A percentile compares a stretch with the other conserved stretches of the same genome.
Evolutionary conservation across 805 yeast genomes (phyloP).

Genomic region (Candida ortonii): DNA sequence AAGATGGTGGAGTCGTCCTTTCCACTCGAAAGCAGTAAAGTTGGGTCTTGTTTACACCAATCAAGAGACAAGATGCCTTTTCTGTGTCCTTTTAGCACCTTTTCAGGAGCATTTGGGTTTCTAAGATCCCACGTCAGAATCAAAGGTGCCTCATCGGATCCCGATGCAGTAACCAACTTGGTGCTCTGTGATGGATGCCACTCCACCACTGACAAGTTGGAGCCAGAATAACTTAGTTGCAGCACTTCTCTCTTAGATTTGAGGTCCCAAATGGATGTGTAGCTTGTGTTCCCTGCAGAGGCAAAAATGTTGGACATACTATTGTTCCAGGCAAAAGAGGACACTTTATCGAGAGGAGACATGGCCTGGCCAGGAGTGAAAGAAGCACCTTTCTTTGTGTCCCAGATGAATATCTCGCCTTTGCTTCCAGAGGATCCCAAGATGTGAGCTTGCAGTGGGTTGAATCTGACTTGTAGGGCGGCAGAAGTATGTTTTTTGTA

Average conservation of each 20-base stretch:
- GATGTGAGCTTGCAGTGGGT: slow-evolving; percentile 65
- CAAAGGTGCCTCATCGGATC: slow-evolving; percentile 73
- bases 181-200: slow-evolving; percentile 96
- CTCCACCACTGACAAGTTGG: slow-evolving; percentile 75
- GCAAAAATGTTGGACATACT: slow-evolving; percentile 84
- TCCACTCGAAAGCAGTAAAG: slow-evolving; percentile 82
- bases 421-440: slow-evolving; percentile 85
- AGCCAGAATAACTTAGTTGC: slow-evolving; percentile 72
- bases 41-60: slow-evolving; percentile 86
- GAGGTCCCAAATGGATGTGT: slow-evolving; percentile 91
- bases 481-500: slow-evolving; percentile 63
- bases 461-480: slow-evolving; percentile 73
- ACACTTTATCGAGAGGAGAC: slow-evolving; percentile 77
- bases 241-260: slow-evolving; percentile 84
- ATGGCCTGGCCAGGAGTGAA: slow-evolving; percentile 73
- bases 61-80: slow-evolving; percentile 88
- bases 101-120: slow-evolving; percentile 88
- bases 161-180: slow-evolving; percentile 82
- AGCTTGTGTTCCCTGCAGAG: slow-evolving; percentile 79
- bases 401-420: slow-evolving; percentile 91
- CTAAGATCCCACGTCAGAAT: slow-evolving; percentile 92
- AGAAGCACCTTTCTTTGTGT: slow-evolving; percentile 58
- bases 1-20: slow-evolving; percentile 82
- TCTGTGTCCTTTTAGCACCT: slow-evolving; percentile 70
- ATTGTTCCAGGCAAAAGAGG: slow-evolving; percentile 86